These are phyloP conservation scores for Populus pruinosa DNA, from an alignment of 345 rosid genomes.

Conservation along the genomic window DNA sequence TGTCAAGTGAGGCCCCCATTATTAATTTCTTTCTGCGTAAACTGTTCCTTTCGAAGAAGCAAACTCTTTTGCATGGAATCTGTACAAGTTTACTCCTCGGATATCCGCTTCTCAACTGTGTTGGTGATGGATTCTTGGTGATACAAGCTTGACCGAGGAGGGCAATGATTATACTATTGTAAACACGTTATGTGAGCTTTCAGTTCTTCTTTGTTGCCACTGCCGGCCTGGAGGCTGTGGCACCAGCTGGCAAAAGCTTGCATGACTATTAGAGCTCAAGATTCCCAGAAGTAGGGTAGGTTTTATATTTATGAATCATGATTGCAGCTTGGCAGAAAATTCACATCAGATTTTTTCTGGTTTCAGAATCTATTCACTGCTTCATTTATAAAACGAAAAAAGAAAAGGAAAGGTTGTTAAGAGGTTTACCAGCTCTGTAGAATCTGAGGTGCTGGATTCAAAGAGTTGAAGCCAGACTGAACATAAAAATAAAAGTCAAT, in stretches of 20 bases:
- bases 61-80: background rate
- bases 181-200: too few species aligned
- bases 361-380: background rate
- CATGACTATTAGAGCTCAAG: too few species aligned
- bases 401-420: too few species aligned
- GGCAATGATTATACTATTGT: too few species aligned
- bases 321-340: background rate
- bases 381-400: too few species aligned
- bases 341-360: background rate
- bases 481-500: background rate
- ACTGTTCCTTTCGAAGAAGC: background rate
- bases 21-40: background rate
- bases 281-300: background rate
- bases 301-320: background rate
- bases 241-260: background rate
- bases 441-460: background rate
- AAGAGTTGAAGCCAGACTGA: background rate
- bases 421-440: too few species aligned
- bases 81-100: background rate
- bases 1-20: background rate
- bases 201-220: background rate
- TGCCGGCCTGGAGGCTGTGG: background rate
- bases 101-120: background rate
- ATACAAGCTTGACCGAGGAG: too few species aligned
- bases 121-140: background rate